phyloP scores from a whole-genome alignment of 2,329 filamentous ascomycete species.

The Pezicula carpinea region DNA sequence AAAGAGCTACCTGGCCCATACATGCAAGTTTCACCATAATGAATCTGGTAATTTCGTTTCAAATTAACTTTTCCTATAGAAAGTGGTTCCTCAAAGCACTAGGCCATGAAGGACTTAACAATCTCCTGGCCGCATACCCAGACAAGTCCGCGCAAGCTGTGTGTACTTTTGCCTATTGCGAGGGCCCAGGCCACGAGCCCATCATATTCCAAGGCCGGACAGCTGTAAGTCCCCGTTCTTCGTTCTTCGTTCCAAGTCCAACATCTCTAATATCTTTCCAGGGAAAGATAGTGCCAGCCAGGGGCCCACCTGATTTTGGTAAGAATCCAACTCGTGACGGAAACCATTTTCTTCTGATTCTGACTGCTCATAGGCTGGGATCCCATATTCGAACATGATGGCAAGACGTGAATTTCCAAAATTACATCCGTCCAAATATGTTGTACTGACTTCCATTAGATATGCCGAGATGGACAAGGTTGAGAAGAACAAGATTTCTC shows the following conservation, averaged over 20 bases:
- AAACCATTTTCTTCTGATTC: conserved; percentile 2
- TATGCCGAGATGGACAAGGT: conserved; percentile 92
- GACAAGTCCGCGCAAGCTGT: conserved; percentile 92
- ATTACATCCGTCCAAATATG: not conserved
- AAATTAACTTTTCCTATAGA: conserved; percentile 39
- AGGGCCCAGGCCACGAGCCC: conserved; percentile 77
- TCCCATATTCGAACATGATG: conserved; percentile 89
- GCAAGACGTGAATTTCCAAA: conserved; percentile 55
- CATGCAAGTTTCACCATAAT: conserved; percentile 59
- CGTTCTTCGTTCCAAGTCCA: not conserved
- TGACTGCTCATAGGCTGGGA: conserved; percentile 73
- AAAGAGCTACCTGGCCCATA: conserved; percentile 92
- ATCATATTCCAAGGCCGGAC: conserved; percentile 91
- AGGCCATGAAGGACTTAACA: conserved; percentile 82
- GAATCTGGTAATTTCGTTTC: not conserved
- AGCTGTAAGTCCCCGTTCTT: conserved; percentile 48
- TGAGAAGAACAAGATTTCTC: conserved; percentile 88
- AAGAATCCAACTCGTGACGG: conserved; percentile 30
- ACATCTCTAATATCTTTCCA: conserved; percentile 21
- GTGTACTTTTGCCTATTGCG: conserved; percentile 90
- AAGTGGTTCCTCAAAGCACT: conserved; percentile 90
- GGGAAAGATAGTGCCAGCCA: conserved; percentile 78
- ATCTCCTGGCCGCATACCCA: conserved; percentile 79
- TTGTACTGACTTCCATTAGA: conserved; percentile 33
- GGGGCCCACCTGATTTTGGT: conserved; percentile 83